Percentiles rank a stretch among this genome's conserved stretches.
Evolutionary conservation across 2,329 filamentous ascomycete genomes (phyloP).

Genomic region (Aspergillus sp.): DNA sequence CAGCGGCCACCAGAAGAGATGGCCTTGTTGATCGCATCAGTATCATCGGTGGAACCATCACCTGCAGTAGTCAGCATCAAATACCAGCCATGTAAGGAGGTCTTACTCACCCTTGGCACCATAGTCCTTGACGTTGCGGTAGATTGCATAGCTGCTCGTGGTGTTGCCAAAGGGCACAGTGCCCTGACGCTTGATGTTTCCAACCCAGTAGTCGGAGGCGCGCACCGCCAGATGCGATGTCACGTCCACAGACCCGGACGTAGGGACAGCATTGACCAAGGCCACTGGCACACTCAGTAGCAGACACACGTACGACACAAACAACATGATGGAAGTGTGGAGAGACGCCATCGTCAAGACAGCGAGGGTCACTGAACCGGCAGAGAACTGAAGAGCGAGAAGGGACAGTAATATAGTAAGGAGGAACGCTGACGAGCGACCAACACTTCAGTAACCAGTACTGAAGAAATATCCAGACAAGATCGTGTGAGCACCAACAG

Average conservation of each 20-base stretch:
- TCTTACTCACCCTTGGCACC: constrained; percentile 65
- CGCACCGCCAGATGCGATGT: constrained; percentile 13
- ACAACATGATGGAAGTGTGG: constrained; percentile 28
- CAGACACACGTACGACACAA: constrained; percentile 35
- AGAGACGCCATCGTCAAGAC: constrained; percentile 30
- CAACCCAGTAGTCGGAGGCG: constrained; percentile 68
- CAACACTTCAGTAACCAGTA: constrained; percentile 32
- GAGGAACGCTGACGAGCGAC: constrained; percentile 3
- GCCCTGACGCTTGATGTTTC: constrained; percentile 69
- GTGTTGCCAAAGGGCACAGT: constrained; percentile 62
- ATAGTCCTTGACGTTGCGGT: constrained; percentile 75
- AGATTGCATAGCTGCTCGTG: constrained; percentile 65
- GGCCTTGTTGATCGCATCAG: constrained; percentile 81
- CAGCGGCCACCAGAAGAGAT: constrained; percentile 79
- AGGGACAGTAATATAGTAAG: constrained; percentile 16
- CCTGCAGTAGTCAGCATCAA: constrained; percentile 43
- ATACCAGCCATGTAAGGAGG: constrained; percentile 30
- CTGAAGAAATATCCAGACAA: constrained; percentile 16
- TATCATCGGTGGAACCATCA: constrained; percentile 76
- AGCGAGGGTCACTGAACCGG: constrained; percentile 30
- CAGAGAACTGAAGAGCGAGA: constrained; percentile 24
- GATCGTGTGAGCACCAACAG: constrained; percentile 17
- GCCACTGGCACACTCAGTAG: constrained; percentile 23
- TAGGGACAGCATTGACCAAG: constrained; percentile 37
- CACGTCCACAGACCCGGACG: constrained; percentile 22